Base-by-base conservation (phyloP, 192 early-diverging fungal genomes). In the Coemansia sp. region DNA sequence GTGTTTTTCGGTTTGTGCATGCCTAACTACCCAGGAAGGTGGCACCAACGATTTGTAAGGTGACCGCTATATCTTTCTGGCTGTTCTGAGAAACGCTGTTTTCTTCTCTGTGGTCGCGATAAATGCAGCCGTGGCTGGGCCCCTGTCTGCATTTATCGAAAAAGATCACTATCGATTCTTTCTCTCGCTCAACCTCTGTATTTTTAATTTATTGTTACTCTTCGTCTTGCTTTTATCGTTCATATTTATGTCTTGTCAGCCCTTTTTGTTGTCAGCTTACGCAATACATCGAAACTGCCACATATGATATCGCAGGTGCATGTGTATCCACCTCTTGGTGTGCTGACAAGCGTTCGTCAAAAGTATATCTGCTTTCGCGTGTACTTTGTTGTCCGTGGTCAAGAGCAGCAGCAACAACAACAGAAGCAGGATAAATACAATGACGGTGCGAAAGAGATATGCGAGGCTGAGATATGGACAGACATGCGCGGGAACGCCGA, bases 311-410 rank as follows among this genome's bases (percentile, higher is more conserved):
- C 40, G 23, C 57, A 50, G 6, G 45, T 60, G 9, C 56, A 66
- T 44, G 61, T 79, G n/a, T 57, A 70, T 38, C 70, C 70, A 20
- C 76, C 70, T 11, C 60, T 79, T 27, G 70, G 70, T 62, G 40
- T 33, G 7, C 34, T 73, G 57, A 79, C 76, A 13, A 34, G 50
- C 33, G 67, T 79, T 25, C 55, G 50, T 27, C 44, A 58, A 55
- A 36, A 66, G 45, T 23, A 36, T 9, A 62, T 79, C 19, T 7
- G 34, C 2, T 73, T 79, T 33, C 70, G 70, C 33, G 71, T 69
- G 6, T 66, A 73, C 25, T 66, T 79, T 67, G 64, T 64, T 11
- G 7, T 9, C 30, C 5, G 29, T 15, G 13, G 22, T 13, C 17
- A 47, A 25, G 42, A 30, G 8, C n/a, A 27, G 9, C 10, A 38